Percentiles rank a stretch among this genome's conserved stretches.
Evolutionary conservation across 2,329 filamentous ascomycete genomes (phyloP).

Genomic region (Akanthomyces uredinophilus): DNA sequence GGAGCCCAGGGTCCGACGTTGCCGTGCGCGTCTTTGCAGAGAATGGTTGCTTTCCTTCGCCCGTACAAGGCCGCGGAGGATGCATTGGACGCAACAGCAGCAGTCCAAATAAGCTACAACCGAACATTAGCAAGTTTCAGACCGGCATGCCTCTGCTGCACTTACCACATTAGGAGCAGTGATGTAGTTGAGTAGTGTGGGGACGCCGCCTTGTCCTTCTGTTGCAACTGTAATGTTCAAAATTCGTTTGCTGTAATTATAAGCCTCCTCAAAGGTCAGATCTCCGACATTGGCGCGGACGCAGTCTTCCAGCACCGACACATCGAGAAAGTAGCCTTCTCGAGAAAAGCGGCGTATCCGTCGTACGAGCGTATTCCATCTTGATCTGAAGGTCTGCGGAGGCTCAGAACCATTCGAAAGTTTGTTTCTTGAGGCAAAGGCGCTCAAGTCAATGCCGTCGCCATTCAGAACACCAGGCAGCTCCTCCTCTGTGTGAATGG

Average conservation of each 20-base stretch:
- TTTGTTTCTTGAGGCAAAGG: conserved; percentile 52
- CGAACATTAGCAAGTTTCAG: background rate
- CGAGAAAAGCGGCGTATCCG: conserved; percentile 63
- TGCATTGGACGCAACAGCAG: conserved; percentile 70
- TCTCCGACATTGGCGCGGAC: conserved; percentile 82
- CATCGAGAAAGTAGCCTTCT: conserved; percentile 80
- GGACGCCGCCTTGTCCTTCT: conserved; percentile 67
- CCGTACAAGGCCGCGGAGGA: conserved; percentile 61
- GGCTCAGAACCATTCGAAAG: conserved; percentile 27
- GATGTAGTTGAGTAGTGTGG: conserved; percentile 83
- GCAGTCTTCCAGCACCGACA: conserved; percentile 75
- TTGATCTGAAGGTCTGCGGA: conserved; percentile 35
- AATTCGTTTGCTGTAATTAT: conserved; percentile 75
- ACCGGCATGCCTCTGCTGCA: conserved; percentile 21
- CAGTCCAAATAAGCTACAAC: conserved; percentile 68
- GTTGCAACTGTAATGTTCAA: conserved; percentile 89
- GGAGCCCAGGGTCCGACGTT: conserved; percentile 70
- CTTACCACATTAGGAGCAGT: conserved; percentile 87
- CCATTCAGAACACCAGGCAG: conserved; percentile 71
- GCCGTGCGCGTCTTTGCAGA: conserved; percentile 73
- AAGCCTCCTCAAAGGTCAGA: conserved; percentile 89
- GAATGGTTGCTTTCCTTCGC: conserved; percentile 57
- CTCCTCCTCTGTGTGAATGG: conserved; percentile 82
- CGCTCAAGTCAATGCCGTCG: conserved; percentile 74
- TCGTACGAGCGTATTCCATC: conserved; percentile 57